phyloP scores from a whole-genome alignment of 225 moss, liverwort and hornwort species.

The Thuidium tamariscinum region DNA sequence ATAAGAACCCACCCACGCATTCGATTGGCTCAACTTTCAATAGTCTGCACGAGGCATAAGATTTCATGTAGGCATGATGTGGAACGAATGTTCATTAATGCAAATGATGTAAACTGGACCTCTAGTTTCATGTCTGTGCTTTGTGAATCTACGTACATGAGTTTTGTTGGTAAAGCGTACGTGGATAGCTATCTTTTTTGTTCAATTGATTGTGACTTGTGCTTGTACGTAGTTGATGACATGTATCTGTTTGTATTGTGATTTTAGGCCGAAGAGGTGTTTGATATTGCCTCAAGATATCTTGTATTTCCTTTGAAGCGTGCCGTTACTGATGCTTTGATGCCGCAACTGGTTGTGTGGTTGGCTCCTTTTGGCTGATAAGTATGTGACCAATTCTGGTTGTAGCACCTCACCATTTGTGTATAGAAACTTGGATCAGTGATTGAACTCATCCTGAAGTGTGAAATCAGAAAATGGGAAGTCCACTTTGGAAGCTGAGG shows the following conservation, averaged over 20 bases:
- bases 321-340: slow-evolving; percentile 68
- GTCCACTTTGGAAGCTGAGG: neutral
- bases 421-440: neutral
- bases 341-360: slow-evolving; percentile 76
- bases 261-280: slow-evolving; percentile 77
- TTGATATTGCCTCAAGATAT: slow-evolving; percentile 89
- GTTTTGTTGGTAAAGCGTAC: neutral
- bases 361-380: slow-evolving; percentile 85
- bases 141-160: neutral
- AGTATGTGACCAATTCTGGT: slow-evolving; percentile 24
- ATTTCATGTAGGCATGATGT: neutral
- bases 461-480: neutral
- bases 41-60: neutral
- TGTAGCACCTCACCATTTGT: neutral
- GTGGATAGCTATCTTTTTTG: neutral
- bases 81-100: neutral
- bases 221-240: neutral
- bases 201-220: neutral
- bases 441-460: neutral
- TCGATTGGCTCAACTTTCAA: neutral
- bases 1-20: neutral
- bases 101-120: neutral
- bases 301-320: slow-evolving; percentile 83
- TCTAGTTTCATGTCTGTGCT: neutral
- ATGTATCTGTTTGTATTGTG: neutral